A percentile compares a stretch with the other conserved stretches of the same genome.
These are phyloP conservation scores for Cryptococcus maquisensis DNA, from an alignment of 1,284 basidiomycete species.

Conservation along the genomic window DNA sequence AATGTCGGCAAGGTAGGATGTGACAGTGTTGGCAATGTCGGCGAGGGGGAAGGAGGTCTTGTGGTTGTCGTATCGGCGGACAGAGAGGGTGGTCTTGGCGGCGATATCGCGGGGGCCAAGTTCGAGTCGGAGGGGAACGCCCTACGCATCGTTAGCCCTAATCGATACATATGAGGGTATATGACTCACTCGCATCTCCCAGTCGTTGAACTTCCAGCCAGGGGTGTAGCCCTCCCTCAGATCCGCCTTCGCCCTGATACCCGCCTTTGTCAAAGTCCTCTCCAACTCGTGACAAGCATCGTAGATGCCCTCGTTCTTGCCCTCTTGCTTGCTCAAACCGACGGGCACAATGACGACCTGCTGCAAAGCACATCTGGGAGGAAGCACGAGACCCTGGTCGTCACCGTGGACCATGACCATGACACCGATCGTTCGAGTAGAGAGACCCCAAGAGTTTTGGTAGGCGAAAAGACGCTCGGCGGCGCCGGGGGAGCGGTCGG, in stretches of 20 bases:
- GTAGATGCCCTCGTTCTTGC: slow-evolving; percentile 65
- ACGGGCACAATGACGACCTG: slow-evolving; percentile 92
- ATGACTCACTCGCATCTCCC: slow-evolving; percentile 81
- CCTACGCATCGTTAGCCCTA: slow-evolving; percentile 52
- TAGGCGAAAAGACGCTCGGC: slow-evolving; percentile 62
- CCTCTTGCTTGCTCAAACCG: slow-evolving; percentile 63
- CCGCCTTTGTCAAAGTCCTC: slow-evolving; percentile 63
- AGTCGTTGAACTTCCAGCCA: slow-evolving; percentile 98
- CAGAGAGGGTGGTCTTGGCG: slow-evolving; percentile 75
- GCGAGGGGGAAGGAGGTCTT: slow-evolving; percentile 71
- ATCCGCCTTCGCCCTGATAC: slow-evolving; percentile 83
- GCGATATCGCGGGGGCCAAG: slow-evolving; percentile 90
- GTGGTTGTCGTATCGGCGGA: slow-evolving; percentile 80
- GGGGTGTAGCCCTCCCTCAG: slow-evolving; percentile 93
- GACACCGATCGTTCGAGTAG: slow-evolving; percentile 93
- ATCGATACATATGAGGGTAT: neutral
- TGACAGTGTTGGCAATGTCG: slow-evolving; percentile 60
- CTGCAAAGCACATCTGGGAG: slow-evolving; percentile 86
- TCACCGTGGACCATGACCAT: slow-evolving; percentile 99
- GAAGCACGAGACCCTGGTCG: slow-evolving; percentile 93
- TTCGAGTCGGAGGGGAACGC: slow-evolving; percentile 94
- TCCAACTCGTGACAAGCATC: slow-evolving; percentile 72
- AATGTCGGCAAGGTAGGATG: slow-evolving; percentile 73
- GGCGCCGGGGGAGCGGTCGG: slow-evolving; percentile 51
- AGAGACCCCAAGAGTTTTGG: slow-evolving; percentile 99